phyloP scores from a whole-genome alignment of 2,329 filamentous ascomycete genomes.

The Colletotrichum tanaceti region DNA sequence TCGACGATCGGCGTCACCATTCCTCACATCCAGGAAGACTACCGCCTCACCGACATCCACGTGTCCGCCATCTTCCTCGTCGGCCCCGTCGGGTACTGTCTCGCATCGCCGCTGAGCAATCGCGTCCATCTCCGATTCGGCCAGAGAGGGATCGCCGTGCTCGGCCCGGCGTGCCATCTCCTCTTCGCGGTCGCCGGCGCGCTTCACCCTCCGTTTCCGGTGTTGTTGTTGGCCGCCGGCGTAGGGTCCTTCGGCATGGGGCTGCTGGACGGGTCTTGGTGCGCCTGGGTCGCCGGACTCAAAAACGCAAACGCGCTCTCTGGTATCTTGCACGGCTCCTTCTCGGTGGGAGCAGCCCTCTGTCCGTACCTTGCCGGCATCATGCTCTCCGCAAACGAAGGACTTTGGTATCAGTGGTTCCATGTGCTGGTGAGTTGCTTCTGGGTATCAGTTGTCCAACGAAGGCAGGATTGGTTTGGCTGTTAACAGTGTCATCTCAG shows the following conservation, averaged over 20 bases:
- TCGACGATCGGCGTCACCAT: conserved; percentile 47
- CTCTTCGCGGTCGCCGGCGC: conserved; percentile 72
- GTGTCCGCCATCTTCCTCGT: conserved; percentile 59
- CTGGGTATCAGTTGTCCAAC: fast-evolving
- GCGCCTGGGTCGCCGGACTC: conserved; percentile 57
- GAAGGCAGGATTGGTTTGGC: fast-evolving
- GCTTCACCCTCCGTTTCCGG: conserved; percentile 76
- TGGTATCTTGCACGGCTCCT: conserved; percentile 77
- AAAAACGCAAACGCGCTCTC: conserved; percentile 63
- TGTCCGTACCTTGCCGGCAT: conserved; percentile 77
- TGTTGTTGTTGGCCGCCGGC: conserved; percentile 72
- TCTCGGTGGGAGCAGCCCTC: conserved; percentile 77
- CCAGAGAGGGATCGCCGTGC: conserved; percentile 64
- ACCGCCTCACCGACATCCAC: conserved; percentile 54
- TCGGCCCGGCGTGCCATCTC: conserved; percentile 53
- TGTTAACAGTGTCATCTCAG: neutral
- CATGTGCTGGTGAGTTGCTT: conserved; percentile 72
- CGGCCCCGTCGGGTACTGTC: conserved; percentile 56
- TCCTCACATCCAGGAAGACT: conserved; percentile 52
- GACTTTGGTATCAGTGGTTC: conserved; percentile 80
- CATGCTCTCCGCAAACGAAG: conserved; percentile 71
- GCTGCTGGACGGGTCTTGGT: conserved; percentile 57
- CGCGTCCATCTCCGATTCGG: conserved; percentile 63
- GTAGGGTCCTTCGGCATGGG: conserved; percentile 58
- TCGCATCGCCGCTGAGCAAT: conserved; percentile 54